A percentile compares a stretch with the other conserved stretches of the same genome.
These are phyloP conservation scores for Xylaria sp. DNA, from an alignment of 495 filamentous ascomycete species.

Conservation along the genomic window DNA sequence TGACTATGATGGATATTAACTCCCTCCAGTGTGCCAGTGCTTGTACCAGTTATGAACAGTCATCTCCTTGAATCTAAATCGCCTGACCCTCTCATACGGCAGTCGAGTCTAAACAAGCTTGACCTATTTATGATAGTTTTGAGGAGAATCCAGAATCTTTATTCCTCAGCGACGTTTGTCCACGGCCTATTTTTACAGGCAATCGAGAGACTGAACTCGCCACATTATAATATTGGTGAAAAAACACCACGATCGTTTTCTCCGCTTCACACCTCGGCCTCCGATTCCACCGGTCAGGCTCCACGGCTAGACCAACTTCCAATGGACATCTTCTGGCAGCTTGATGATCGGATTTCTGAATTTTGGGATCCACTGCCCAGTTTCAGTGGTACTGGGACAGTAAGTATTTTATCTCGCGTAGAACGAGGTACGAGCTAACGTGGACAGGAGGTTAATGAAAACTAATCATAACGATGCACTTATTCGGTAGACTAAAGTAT, in stretches of 20 bases:
- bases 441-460: neutral
- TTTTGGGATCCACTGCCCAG: slow-evolving; percentile 8
- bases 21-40: neutral
- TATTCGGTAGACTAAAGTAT: neutral
- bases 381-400: neutral
- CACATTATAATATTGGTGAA: neutral
- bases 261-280: neutral
- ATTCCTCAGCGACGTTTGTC: slow-evolving; percentile 8
- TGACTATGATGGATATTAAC: neutral
- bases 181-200: slow-evolving; percentile 2
- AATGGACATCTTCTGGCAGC: slow-evolving; percentile 9
- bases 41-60: slow-evolving; percentile 8
- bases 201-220: slow-evolving; percentile 8
- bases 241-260: neutral
- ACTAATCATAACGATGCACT: neutral
- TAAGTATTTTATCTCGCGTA: neutral
- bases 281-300: neutral
- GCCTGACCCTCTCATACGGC: slow-evolving; percentile 4
- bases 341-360: neutral
- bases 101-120: slow-evolving; percentile 13
- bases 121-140: slow-evolving; percentile 14
- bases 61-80: slow-evolving; percentile 16
- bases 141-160: slow-evolving; percentile 4
- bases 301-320: slow-evolving; percentile 4
- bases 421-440: neutral